phyloP scores from a whole-genome alignment of 2,329 filamentous ascomycete genomes.

The Exophiala calicioides region DNA sequence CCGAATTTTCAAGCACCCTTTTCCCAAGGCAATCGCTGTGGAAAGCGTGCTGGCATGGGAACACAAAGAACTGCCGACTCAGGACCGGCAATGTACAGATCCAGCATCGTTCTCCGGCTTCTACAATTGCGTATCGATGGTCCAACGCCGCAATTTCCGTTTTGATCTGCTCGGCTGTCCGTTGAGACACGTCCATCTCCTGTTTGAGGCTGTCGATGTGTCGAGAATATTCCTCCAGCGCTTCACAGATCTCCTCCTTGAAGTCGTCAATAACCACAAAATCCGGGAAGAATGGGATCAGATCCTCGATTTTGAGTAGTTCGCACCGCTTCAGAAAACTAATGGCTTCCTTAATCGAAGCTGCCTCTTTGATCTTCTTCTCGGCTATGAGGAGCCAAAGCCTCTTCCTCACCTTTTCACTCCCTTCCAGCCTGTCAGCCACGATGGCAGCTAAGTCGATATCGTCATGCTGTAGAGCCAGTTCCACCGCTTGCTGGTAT shows the following conservation, averaged over 20 bases:
- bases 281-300: conserved; percentile 98
- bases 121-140: conserved; percentile 85
- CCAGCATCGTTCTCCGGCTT: conserved; percentile 93
- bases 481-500: conserved; percentile 79
- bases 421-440: conserved; percentile 71
- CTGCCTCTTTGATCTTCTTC: conserved; percentile 80
- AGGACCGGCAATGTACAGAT: conserved; percentile 82
- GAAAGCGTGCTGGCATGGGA: conserved; percentile 96
- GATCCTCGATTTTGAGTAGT: conserved; percentile 87
- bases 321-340: conserved; percentile 91
- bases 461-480: conserved; percentile 85
- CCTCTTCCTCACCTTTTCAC: conserved; percentile 80
- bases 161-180: conserved; percentile 87
- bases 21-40: conserved; percentile 91
- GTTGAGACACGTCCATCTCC: conserved; percentile 93
- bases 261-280: conserved; percentile 99
- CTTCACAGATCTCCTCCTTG: conserved; percentile 94
- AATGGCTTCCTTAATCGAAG: conserved; percentile 89
- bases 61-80: conserved; percentile 94
- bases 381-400: conserved; percentile 94
- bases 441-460: conserved; percentile 87
- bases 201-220: conserved; percentile 85
- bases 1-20: conserved; percentile 79
- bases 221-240: conserved; percentile 88
- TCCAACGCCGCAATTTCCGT: conserved; percentile 12